These are phyloP conservation scores for Neopestalotiopsis sp. DNA, from an alignment of 2,329 filamentous ascomycete genomes.

Conservation along the genomic window DNA sequence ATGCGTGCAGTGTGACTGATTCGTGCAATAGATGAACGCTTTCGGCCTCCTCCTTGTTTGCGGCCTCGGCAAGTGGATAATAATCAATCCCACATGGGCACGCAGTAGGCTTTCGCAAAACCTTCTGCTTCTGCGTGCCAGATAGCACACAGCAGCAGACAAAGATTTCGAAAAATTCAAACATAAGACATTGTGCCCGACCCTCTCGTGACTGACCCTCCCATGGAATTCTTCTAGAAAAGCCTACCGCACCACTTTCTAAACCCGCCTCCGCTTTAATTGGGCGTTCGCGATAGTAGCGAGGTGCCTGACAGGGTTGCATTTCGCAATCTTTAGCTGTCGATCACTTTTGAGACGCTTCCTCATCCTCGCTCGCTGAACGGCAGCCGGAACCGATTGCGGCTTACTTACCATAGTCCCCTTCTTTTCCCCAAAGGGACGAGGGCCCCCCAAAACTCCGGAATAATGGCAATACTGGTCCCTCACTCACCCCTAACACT, in stretches of 20 bases:
- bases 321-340: conserved; percentile 10
- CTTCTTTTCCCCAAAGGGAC: not conserved
- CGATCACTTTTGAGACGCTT: not conserved
- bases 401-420: not conserved
- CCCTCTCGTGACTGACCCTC: not conserved
- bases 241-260: not conserved
- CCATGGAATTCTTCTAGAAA: conserved; percentile 14
- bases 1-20: not conserved
- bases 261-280: conserved; percentile 3
- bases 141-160: not conserved
- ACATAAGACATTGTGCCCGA: not conserved
- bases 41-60: not conserved
- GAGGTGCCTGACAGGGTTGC: conserved; percentile 11
- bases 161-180: not conserved
- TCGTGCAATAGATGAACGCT: not conserved
- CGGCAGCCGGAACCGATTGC: not conserved
- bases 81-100: not conserved
- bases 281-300: conserved; percentile 7
- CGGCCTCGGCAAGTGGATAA: not conserved
- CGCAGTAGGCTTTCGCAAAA: not conserved
- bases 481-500: not conserved
- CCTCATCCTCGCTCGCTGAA: not conserved
- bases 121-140: too few relatives aligned
- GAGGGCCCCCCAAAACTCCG: not conserved
- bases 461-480: not conserved